Evolutionary conservation across 2,329 filamentous ascomycete genomes (phyloP), one percentile per base, ranked within the genome.

Genomic region (Xylaria sp.): DNA sequence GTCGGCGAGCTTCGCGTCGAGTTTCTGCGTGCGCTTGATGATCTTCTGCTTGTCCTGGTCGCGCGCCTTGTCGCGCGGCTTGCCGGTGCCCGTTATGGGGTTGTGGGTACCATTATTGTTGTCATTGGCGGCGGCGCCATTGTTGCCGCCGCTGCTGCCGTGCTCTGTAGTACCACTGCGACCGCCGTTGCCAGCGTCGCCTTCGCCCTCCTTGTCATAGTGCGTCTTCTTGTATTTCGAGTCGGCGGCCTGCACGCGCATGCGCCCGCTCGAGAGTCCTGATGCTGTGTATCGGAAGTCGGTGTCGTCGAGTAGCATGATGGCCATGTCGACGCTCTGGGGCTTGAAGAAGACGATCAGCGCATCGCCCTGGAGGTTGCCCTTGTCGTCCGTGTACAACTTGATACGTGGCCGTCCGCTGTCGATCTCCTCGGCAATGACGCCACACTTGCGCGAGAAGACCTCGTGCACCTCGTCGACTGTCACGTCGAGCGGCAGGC

Each of bases 401-500:
- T 97, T 98, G 82, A 99, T 95, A 46, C 96, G 91, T 54, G 94
- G 93, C 55, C 90, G 88, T 66, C 93, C 92, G 76, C 90, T 94
- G 77, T 98, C 94, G 72, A 97, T 94, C 81, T 97, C 93, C 81
- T 98, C 94, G 58, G 95, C 94, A 72, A 99, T 94, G 73, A 98
- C 92, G 69, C 94, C 94, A 77, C 89, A 97, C 79, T 93, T 95
- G 71, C 87, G 84, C 58, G 91, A 93, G 83, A 99, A 99, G 33
- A 93, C 85, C 28, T 94, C 88, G 73, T 92, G 87, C 18, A 99
- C 89, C 82, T 99, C 96, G 36, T 92, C 89, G 51, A 91, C 84
- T 0, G 91, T 93, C 52, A 89, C 91, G 79, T 98, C 93, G 48
- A 85, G 81, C 0, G 96, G 97, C 3, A 99, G 87, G 13, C 92